Percentiles rank a stretch among this genome's conserved stretches.
phyloP scores from a whole-genome alignment of 306 rosid genomes.

The Dalbergia cultrata region DNA sequence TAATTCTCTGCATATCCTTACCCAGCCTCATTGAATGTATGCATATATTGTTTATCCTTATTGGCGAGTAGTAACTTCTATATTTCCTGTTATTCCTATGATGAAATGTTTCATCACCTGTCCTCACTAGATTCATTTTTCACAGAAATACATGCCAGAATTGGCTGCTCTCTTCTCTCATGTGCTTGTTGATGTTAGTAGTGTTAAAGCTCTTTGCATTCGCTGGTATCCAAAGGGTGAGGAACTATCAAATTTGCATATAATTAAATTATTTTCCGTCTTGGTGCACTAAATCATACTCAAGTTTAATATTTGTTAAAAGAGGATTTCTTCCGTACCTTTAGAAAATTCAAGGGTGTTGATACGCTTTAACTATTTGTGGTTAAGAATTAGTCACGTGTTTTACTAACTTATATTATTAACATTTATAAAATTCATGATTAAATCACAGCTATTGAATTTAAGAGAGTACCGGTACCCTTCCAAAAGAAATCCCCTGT shows the following conservation, averaged over 20 bases:
- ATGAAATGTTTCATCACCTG: constrained; percentile 27
- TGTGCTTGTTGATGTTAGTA: constrained; percentile 95
- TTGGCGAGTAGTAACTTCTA: constrained; percentile 4
- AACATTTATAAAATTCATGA: too few relatives aligned
- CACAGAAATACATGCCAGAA: constrained; percentile 97
- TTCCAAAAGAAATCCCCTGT: too few relatives aligned
- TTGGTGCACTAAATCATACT: constrained; percentile 11
- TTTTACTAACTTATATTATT: too few relatives aligned
- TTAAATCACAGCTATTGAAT: too few relatives aligned
- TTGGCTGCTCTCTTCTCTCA: constrained; percentile 92
- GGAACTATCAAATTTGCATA: constrained; percentile 17
- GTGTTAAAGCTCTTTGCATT: constrained; percentile 79
- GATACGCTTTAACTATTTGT: too few relatives aligned
- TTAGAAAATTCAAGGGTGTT: too few relatives aligned
- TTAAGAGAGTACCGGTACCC: too few relatives aligned
- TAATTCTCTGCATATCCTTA: neutral
- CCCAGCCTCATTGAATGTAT: constrained; percentile 6
- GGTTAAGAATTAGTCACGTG: too few relatives aligned
- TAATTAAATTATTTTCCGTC: neutral
- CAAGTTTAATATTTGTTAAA: constrained; percentile 14
- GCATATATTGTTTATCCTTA: constrained; percentile 8
- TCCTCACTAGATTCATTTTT: constrained; percentile 31
- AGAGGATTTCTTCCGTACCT: neutral
- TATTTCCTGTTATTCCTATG: constrained; percentile 28
- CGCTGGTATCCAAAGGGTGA: constrained; percentile 97